These are phyloP conservation scores for Tulasnella sp. DNA, from an alignment of 768 basidiomycete species.

Conservation along the genomic window DNA sequence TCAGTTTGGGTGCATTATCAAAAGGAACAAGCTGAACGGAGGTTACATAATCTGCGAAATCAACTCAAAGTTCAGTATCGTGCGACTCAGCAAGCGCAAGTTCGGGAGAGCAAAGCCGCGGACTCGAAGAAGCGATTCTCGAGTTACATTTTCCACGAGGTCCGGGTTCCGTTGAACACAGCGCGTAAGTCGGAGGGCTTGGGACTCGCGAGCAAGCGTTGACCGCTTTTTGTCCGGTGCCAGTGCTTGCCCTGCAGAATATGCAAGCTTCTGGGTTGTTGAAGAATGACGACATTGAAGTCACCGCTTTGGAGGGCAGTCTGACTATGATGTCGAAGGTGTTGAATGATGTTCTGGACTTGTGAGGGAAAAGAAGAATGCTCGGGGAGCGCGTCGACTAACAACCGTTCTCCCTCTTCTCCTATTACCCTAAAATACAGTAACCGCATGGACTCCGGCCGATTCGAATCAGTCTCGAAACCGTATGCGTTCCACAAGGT, in stretches of 20 bases:
- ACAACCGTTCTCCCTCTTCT: too few species aligned
- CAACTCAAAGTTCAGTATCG: slow-evolving; percentile 63
- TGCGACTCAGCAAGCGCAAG: slow-evolving; percentile 58
- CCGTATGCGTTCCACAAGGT: slow-evolving; percentile 48
- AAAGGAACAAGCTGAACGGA: slow-evolving; percentile 62
- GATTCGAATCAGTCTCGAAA: slow-evolving; percentile 44
- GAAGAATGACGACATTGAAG: slow-evolving; percentile 45
- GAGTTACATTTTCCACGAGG: slow-evolving; percentile 51
- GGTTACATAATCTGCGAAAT: slow-evolving; percentile 64
- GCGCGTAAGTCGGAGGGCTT: slow-evolving; percentile 36
- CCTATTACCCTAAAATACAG: not conserved
- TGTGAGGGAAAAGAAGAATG: slow-evolving; percentile 28
- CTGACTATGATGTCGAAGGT: slow-evolving; percentile 46
- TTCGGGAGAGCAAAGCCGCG: slow-evolving; percentile 62
- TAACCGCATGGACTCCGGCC: slow-evolving; percentile 44
- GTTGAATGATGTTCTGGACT: slow-evolving; percentile 44
- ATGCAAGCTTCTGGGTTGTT: slow-evolving; percentile 41
- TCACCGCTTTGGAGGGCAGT: slow-evolving; percentile 43
- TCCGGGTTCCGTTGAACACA: slow-evolving; percentile 52
- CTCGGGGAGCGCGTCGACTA: not conserved
- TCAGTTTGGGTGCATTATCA: slow-evolving; percentile 50
- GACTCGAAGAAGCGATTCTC: slow-evolving; percentile 42
- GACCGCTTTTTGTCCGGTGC: too few species aligned
- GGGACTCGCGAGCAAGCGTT: not conserved
- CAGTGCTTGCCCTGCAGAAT: slow-evolving; percentile 47